phyloP scores from a whole-genome alignment of 1,139 yeast genomes.

The Lizanozyma gosingica region DNA sequence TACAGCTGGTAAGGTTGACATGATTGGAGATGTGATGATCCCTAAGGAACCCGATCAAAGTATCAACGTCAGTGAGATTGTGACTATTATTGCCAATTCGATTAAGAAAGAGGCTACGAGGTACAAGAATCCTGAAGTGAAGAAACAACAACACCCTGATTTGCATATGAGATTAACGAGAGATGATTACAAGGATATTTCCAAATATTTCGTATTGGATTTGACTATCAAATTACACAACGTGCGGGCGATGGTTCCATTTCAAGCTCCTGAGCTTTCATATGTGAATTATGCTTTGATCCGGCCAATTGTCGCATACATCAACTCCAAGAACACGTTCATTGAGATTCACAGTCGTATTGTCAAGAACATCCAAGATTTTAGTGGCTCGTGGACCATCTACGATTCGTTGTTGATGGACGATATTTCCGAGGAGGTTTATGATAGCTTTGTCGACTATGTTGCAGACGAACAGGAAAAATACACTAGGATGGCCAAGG shows the following conservation, averaged over 20 bases:
- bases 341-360: constrained; percentile 83
- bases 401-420: constrained; percentile 89
- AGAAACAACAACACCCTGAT: constrained; percentile 9
- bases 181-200: constrained; percentile 23
- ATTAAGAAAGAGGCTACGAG: constrained; percentile 33
- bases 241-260: constrained; percentile 82
- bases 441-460: constrained; percentile 81
- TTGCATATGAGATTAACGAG: constrained; percentile 21
- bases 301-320: constrained; percentile 91
- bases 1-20: constrained; percentile 80
- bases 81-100: constrained; percentile 28
- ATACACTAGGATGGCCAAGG: constrained; percentile 63
- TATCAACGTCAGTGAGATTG: constrained; percentile 32
- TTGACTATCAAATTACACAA: constrained; percentile 70
- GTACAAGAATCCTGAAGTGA: constrained; percentile 28
- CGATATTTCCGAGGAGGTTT: constrained; percentile 82
- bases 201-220: constrained; percentile 65
- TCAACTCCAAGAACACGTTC: constrained; percentile 80
- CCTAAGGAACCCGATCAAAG: constrained; percentile 51
- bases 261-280: constrained; percentile 74
- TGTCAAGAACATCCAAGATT: constrained; percentile 71
- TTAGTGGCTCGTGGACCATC: constrained; percentile 94
- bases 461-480: constrained; percentile 82
- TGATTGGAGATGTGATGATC: constrained; percentile 82
- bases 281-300: constrained; percentile 87